Percentiles rank a stretch among this genome's conserved stretches.
These are phyloP conservation scores for Amyloporia xantha DNA, from an alignment of 768 basidiomycete species.

Conservation along the genomic window DNA sequence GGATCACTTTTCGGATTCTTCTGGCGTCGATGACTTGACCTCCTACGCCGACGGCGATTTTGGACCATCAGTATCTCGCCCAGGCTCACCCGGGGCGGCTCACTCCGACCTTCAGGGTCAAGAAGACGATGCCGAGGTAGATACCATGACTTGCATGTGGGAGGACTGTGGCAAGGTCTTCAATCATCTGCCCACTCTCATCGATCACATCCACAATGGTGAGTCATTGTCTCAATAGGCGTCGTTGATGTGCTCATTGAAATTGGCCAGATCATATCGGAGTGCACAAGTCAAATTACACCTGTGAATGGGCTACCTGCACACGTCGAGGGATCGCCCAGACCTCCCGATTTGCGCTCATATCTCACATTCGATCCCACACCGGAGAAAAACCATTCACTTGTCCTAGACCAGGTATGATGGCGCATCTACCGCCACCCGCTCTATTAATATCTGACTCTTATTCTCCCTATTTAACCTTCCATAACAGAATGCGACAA, in stretches of 20 bases:
- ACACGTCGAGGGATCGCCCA: slow-evolving; percentile 74
- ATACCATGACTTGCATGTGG: slow-evolving; percentile 78
- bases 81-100: slow-evolving; percentile 30
- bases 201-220: slow-evolving; percentile 83
- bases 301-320: slow-evolving; percentile 88
- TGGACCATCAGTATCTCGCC: slow-evolving; percentile 30
- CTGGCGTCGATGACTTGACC: slow-evolving; percentile 14
- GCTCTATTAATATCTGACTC: not conserved
- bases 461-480: not conserved
- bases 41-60: slow-evolving; percentile 8
- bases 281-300: slow-evolving; percentile 76
- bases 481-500: slow-evolving; percentile 76
- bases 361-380: slow-evolving; percentile 87
- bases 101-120: slow-evolving; percentile 13
- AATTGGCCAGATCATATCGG: slow-evolving; percentile 75
- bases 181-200: slow-evolving; percentile 64
- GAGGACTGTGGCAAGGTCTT: slow-evolving; percentile 73
- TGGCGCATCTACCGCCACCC: not conserved
- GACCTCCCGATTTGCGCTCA: slow-evolving; percentile 83
- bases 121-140: slow-evolving; percentile 26
- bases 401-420: slow-evolving; percentile 73
- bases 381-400: slow-evolving; percentile 93
- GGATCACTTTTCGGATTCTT: slow-evolving; percentile 22
- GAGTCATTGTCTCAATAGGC: slow-evolving; percentile 18
- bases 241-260: not conserved